Conservation (phyloP, 2,329 filamentous ascomycete species). For the Verticillium nonalfalfae region DNA sequence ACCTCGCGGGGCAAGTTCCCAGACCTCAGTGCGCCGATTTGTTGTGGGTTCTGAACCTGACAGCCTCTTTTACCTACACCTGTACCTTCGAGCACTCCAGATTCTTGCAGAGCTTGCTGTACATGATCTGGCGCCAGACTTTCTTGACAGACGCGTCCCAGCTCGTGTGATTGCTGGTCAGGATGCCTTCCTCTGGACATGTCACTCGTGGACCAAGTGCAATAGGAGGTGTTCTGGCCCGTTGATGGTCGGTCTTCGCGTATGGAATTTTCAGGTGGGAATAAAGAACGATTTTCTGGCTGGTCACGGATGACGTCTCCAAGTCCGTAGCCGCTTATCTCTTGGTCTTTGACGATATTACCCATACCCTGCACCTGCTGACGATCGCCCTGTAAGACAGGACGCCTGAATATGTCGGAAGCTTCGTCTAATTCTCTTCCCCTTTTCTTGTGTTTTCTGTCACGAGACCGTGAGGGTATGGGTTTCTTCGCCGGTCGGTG, state of each 20-base stretch:
- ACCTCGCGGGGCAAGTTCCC: background rate
- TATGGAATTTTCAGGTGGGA: background rate
- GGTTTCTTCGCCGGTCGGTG: background rate
- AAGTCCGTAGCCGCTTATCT: background rate
- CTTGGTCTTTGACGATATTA: background rate
- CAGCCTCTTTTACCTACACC: background rate
- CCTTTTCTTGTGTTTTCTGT: slow-evolving; percentile 18
- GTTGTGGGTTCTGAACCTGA: background rate
- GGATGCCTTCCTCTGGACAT: background rate
- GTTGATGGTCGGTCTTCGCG: slow-evolving; percentile 1
- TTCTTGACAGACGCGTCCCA: background rate
- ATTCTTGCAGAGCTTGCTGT: background rate
- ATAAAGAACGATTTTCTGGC: background rate
- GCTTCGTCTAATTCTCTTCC: slow-evolving; percentile 24
- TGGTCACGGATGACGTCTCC: background rate
- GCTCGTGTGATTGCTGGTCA: background rate
- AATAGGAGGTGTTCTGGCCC: slow-evolving; percentile 11
- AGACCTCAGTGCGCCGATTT: background rate
- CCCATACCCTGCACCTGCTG: background rate
- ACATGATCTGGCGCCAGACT: background rate
- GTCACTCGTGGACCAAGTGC: slow-evolving; percentile 15
- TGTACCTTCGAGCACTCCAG: background rate
- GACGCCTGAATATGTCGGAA: too few species aligned
- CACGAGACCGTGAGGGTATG: slow-evolving; percentile 12
- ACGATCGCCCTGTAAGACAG: too few species aligned